phyloP scores from a whole-genome alignment of 768 basidiomycete genomes.

The Arthromyces matolae region DNA sequence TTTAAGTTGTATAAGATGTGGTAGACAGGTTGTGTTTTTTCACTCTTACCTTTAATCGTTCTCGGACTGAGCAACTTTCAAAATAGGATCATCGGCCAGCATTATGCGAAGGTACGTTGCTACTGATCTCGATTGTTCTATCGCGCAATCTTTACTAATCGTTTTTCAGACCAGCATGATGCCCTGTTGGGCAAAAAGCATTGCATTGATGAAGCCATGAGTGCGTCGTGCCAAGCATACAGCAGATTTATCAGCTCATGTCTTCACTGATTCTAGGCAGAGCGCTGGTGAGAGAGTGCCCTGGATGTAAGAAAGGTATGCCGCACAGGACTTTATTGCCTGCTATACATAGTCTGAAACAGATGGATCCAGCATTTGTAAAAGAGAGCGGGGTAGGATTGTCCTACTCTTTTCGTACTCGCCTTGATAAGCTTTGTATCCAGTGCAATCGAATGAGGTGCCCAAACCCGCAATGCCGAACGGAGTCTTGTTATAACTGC shows the following conservation, averaged over 20 bases:
- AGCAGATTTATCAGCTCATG: background rate
- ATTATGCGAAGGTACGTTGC: conserved; percentile 64
- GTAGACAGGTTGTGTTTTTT: conserved; percentile 53
- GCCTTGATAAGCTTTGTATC: conserved; percentile 2
- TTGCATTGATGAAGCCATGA: conserved; percentile 90
- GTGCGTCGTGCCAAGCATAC: conserved; percentile 33
- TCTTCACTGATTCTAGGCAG: conserved; percentile 41
- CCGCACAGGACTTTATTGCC: background rate
- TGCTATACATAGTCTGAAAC: background rate
- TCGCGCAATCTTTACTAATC: no score
- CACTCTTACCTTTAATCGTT: background rate
- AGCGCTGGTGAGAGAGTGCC: conserved; percentile 85
- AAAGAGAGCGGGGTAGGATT: conserved; percentile 71
- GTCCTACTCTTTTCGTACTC: background rate
- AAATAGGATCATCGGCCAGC: conserved; percentile 75
- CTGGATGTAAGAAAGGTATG: conserved; percentile 76
- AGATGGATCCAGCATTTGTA: conserved; percentile 54
- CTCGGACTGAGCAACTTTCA: background rate
- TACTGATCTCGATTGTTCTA: no score
- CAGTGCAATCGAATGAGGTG: conserved; percentile 94
- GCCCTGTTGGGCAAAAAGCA: conserved; percentile 64
- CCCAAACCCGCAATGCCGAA: conserved; percentile 51
- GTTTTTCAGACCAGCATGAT: no score
- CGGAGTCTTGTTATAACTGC: conserved; percentile 84
- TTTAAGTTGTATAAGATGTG: conserved; percentile 77